phyloP scores from a whole-genome alignment of 2,329 filamentous ascomycete genomes.

The Colletotrichum sp. region DNA sequence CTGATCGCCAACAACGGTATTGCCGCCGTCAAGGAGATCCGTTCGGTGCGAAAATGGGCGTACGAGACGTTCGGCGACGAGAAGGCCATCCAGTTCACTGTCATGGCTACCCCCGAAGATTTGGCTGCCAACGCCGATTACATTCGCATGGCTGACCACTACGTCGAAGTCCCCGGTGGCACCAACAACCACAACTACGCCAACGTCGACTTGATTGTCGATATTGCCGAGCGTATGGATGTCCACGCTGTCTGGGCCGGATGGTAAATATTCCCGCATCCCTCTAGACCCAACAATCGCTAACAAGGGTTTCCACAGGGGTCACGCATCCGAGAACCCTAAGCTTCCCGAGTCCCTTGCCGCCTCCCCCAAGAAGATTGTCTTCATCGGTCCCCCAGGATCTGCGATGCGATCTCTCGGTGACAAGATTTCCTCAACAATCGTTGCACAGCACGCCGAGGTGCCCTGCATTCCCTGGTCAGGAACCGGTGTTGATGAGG shows the following conservation, averaged over 20 bases:
- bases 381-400: slow-evolving; percentile 97
- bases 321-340: slow-evolving; percentile 98
- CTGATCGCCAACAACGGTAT: slow-evolving; percentile 99
- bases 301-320: slow-evolving; percentile 57
- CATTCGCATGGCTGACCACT: slow-evolving; percentile 99
- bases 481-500: slow-evolving; percentile 85
- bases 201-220: slow-evolving; percentile 98
- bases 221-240: slow-evolving; percentile 97
- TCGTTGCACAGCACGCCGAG: slow-evolving; percentile 94
- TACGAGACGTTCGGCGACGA: slow-evolving; percentile 99
- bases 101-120: slow-evolving; percentile 99
- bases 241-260: slow-evolving; percentile 99
- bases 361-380: slow-evolving; percentile 96
- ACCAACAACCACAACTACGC: slow-evolving; percentile 99
- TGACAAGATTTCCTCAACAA: slow-evolving; percentile 99
- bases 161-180: slow-evolving; percentile 97
- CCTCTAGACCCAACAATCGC: neutral
- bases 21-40: slow-evolving; percentile 98
- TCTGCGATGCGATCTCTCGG: slow-evolving; percentile 98
- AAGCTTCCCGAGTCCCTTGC: slow-evolving; percentile 95
- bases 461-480: slow-evolving; percentile 99
- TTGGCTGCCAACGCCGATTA: slow-evolving; percentile 97
- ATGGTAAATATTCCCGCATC: slow-evolving; percentile 68
- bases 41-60: slow-evolving; percentile 99
- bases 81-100: slow-evolving; percentile 97